Base-by-base conservation (phyloP, 805 yeast species). In the Cyberlindnera japonica region DNA sequence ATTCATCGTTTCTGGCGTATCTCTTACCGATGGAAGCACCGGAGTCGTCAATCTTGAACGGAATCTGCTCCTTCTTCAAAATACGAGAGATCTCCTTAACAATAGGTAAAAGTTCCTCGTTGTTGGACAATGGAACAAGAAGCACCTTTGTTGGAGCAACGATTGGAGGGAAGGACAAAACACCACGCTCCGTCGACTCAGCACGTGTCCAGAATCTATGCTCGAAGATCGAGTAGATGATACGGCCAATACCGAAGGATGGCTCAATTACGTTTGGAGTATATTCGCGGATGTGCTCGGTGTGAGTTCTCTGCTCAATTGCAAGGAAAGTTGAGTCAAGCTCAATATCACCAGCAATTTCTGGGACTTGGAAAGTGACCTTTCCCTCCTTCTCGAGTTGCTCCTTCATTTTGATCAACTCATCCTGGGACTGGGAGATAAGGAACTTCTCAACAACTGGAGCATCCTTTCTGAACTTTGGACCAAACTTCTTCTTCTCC, bases 251-350 rank as follows among this genome's bases (percentile, higher is more conserved):
- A 77, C 99, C 99, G 60, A 93, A 93, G 6, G 99, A 93, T 48
- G 99, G 99, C 71, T 93, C 99, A 58, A 93, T 93, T 47, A 93
- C 99, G 62, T 86, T 89, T 48, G 99, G 99, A 51, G 87, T 86
- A 69, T 69, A 93, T 70, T 95, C 99, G 62, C 98, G 86, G 43
- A 93, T 74, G 64, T 90, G 96, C 68, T 88, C 95, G 37, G 83
- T 81, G 60, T 79, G 82, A 40, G 83, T 79, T 62, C 77, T 82
- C 71, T 84, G 79, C 55, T 76, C 86, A 59, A 93, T 88, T 50
- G 72, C 72, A 50, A 93, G 73, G 54, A 88, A 78, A 23, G 79
- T 77, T 41, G 69, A 65, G 55, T 83, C 95, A 45, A 93, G 69
- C 63, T 83, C 96, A 42, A 84, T 75, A 27, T 70, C 72, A 27